A percentile compares a stretch with the other conserved stretches of the same genome.
phyloP scores from a whole-genome alignment of 2,329 filamentous ascomycete species.

The Davidsoniella virescens region DNA sequence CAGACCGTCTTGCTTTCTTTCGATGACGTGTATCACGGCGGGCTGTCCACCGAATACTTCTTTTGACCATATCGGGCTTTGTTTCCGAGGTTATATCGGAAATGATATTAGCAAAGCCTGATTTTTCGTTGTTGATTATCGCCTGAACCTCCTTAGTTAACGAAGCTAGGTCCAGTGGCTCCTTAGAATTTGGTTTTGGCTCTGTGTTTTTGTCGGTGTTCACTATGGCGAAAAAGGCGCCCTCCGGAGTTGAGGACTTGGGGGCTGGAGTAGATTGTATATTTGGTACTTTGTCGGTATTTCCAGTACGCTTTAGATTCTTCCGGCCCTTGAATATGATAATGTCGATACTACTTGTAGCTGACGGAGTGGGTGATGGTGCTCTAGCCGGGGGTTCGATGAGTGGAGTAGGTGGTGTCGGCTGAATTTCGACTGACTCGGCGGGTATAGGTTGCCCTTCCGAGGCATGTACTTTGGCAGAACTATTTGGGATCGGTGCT shows the following conservation, averaged over 20 bases:
- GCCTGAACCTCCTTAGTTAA: neutral
- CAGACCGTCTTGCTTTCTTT: conserved; percentile 12
- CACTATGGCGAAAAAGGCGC: neutral
- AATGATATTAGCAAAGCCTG: neutral
- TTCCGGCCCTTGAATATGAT: conserved; percentile 48
- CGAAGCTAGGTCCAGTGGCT: too few relatives aligned
- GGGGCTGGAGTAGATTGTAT: neutral
- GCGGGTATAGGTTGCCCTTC: neutral
- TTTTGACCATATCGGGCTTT: conserved; percentile 7
- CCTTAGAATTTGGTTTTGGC: neutral
- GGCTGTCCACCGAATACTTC: conserved; percentile 5
- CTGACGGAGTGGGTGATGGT: conserved; percentile 3
- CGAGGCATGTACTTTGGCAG: neutral
- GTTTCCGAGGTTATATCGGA: neutral
- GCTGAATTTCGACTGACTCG: neutral
- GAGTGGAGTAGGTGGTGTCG: neutral
- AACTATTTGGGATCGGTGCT: conserved; percentile 14
- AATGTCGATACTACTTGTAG: conserved; percentile 36
- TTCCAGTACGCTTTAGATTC: neutral
- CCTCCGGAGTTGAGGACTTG: neutral
- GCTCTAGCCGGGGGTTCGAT: neutral
- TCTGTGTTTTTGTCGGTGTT: neutral
- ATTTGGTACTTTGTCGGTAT: neutral
- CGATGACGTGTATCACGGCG: conserved; percentile 13
- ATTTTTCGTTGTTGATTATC: neutral